These are phyloP conservation scores for Amoeboaphelidium protococcarum DNA, from an alignment of 371 early-diverging fungal genomes.

Conservation along the genomic window DNA sequence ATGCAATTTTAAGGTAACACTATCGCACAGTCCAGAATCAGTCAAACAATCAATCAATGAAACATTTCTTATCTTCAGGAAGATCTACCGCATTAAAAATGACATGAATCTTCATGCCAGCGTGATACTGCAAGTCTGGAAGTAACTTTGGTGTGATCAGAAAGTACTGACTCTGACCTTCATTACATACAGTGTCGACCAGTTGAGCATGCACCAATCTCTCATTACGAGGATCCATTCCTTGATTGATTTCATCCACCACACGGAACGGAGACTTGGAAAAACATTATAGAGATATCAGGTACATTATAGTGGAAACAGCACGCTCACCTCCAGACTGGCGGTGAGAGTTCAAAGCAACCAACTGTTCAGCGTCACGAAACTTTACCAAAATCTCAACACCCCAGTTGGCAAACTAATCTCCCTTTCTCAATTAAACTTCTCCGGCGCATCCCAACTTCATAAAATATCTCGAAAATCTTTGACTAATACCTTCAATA, in stretches of 20 bases:
- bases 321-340: conserved; percentile 77
- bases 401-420: conserved; percentile 81
- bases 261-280: conserved; percentile 87
- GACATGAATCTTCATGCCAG: conserved; percentile 69
- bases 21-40: too few species aligned
- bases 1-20: too few species aligned
- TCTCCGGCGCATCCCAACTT: conserved; percentile 6
- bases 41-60: too few species aligned
- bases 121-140: conserved; percentile 76
- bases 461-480: conserved; percentile 6
- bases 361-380: conserved; percentile 55
- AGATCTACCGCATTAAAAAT: conserved; percentile 55
- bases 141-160: conserved; percentile 97
- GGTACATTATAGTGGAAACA: conserved; percentile 71
- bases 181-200: conserved; percentile 30
- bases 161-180: conserved; percentile 58
- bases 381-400: conserved; percentile 49
- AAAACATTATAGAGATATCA: conserved; percentile 75
- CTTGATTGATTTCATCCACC: conserved; percentile 99
- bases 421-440: conserved; percentile 10
- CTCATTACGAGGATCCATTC: conserved; percentile 98
- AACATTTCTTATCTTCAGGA: neutral
- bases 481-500: conserved; percentile 1
- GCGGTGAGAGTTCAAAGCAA: conserved; percentile 59
- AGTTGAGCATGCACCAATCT: conserved; percentile 81